Percentiles rank a stretch among this genome's conserved stretches.
phyloP scores from a whole-genome alignment of 495 filamentous ascomycete genomes.

The Aspergillus wentii region DNA sequence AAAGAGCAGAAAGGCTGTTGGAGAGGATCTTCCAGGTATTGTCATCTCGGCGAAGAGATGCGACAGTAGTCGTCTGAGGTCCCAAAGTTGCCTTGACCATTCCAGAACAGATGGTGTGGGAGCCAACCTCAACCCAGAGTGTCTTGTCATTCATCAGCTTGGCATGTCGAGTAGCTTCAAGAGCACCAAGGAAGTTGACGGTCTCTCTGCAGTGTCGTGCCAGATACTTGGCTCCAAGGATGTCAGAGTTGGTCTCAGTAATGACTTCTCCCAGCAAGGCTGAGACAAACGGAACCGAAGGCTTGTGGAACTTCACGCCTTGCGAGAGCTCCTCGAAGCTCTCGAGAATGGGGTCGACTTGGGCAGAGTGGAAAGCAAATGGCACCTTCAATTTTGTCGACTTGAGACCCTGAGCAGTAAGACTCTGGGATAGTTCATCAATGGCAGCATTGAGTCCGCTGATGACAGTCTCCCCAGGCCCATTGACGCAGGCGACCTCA shows the following conservation, averaged over 20 bases:
- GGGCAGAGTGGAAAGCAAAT: constrained; percentile 74
- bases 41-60: constrained; percentile 53
- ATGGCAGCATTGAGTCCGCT: constrained; percentile 51
- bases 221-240: constrained; percentile 57
- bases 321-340: constrained; percentile 54
- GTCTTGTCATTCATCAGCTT: constrained; percentile 41
- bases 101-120: constrained; percentile 61
- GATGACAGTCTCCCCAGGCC: constrained; percentile 37
- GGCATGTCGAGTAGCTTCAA: constrained; percentile 49
- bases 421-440: constrained; percentile 49
- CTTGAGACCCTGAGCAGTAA: constrained; percentile 51
- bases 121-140: constrained; percentile 60
- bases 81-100: constrained; percentile 69
- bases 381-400: constrained; percentile 63
- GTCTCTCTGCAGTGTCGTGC: constrained; percentile 61
- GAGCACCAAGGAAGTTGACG: constrained; percentile 66
- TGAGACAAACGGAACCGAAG: constrained; percentile 67
- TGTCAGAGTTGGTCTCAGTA: constrained; percentile 40
- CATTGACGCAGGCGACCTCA: constrained; percentile 49
- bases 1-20: constrained; percentile 53
- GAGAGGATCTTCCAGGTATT: constrained; percentile 63
- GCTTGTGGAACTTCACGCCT: constrained; percentile 52
- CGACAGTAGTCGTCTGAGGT: constrained; percentile 48
- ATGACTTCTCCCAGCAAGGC: constrained; percentile 59
- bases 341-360: constrained; percentile 66